phyloP scores from a whole-genome alignment of 805 yeast species.

The Myxozyma nipponensis region DNA sequence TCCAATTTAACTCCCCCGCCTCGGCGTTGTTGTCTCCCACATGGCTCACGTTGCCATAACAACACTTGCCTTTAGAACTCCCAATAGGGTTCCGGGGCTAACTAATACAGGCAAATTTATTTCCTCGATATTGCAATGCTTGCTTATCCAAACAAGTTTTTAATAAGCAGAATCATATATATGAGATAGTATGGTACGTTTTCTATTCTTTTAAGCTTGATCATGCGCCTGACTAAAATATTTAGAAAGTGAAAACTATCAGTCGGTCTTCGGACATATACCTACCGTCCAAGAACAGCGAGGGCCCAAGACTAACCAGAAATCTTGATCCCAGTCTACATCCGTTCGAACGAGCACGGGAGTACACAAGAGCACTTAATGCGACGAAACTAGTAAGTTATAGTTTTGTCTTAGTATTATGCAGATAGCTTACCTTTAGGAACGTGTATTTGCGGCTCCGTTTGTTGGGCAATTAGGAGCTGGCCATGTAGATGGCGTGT shows the following conservation, averaged over 20 bases:
- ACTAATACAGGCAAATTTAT: too few species aligned
- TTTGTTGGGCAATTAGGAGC: slow-evolving; percentile 90
- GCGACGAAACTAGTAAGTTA: slow-evolving; percentile 75
- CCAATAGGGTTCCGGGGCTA: too few species aligned
- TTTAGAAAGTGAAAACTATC: slow-evolving; percentile 76
- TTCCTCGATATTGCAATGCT: too few species aligned
- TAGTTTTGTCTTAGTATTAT: not conserved
- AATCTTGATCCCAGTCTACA: slow-evolving; percentile 91
- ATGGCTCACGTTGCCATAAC: too few species aligned
- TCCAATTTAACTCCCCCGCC: too few species aligned
- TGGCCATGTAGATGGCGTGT: slow-evolving; percentile 95
- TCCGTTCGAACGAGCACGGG: slow-evolving; percentile 96
- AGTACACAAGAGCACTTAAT: slow-evolving; percentile 87
- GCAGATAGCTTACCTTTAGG: slow-evolving; percentile 2
- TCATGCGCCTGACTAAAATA: too few species aligned
- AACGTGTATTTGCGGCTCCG: slow-evolving; percentile 96
- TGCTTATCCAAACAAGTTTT: too few species aligned
- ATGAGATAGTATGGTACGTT: too few species aligned
- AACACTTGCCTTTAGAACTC: too few species aligned
- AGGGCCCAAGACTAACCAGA: slow-evolving; percentile 80
- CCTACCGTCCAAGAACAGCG: slow-evolving; percentile 87
- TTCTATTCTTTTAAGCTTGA: too few species aligned
- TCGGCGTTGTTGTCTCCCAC: too few species aligned
- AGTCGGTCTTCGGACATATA: slow-evolving; percentile 87
- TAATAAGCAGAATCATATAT: too few species aligned